These are phyloP conservation scores for Vinca major DNA, from an alignment of 305 asterid genomes.

Conservation along the genomic window DNA sequence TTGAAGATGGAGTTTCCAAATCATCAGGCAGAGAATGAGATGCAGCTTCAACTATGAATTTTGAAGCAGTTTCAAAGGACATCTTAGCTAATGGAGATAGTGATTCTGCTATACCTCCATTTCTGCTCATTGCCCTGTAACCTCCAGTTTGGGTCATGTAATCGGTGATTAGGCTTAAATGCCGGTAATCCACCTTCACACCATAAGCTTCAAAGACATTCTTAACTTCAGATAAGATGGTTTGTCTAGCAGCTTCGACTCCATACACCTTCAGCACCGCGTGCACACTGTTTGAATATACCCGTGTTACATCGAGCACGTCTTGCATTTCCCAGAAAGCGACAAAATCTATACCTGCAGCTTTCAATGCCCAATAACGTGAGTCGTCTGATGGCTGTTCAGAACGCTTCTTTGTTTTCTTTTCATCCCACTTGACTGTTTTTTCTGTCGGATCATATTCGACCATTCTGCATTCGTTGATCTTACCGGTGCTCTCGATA, in stretches of 20 bases:
- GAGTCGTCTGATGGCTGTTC: conserved; percentile 14
- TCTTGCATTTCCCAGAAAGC: conserved; percentile 75
- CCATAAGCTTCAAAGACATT: conserved; percentile 84
- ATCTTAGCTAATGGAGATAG: conserved; percentile 73
- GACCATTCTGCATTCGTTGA: conserved; percentile 68
- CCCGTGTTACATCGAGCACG: conserved; percentile 54
- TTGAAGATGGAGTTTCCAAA: conserved; percentile 71
- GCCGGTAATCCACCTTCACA: conserved; percentile 77
- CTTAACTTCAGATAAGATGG: conserved; percentile 67
- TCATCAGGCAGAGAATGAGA: conserved; percentile 51
- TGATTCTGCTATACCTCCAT: conserved; percentile 71
- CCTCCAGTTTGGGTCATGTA: conserved; percentile 89
- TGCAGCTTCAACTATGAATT: conserved; percentile 82
- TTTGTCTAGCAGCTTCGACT: conserved; percentile 89
- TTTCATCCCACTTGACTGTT: conserved; percentile 69
- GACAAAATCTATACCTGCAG: conserved; percentile 64
- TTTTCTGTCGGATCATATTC: conserved; percentile 72
- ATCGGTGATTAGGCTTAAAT: conserved; percentile 74
- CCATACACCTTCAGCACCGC: conserved; percentile 69
- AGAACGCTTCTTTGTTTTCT: conserved; percentile 30
- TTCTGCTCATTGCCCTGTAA: conserved; percentile 76
- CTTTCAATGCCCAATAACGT: conserved; percentile 77
- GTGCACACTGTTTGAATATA: conserved; percentile 62
- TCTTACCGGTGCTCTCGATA: conserved; percentile 57
- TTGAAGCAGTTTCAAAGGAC: conserved; percentile 87